phyloP scores from a whole-genome alignment of 2,329 filamentous ascomycete species.

The Cercospora berteroae region DNA sequence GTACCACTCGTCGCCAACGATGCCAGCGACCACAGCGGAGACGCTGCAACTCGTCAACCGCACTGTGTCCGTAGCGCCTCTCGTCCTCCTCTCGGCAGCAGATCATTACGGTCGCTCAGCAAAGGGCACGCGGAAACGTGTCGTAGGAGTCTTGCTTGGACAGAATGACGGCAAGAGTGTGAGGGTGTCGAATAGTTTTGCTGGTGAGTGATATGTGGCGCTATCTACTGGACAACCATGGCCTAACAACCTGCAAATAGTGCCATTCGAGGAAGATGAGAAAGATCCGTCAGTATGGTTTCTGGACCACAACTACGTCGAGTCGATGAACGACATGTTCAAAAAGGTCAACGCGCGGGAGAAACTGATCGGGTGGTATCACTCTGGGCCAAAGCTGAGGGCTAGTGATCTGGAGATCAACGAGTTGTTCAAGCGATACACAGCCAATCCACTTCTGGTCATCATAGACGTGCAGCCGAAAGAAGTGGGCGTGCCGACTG shows the following conservation, averaged over 20 bases:
- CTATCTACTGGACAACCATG: background rate
- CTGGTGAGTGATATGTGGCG: conserved; percentile 57
- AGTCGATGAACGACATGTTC: conserved; percentile 99
- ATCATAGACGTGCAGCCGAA: conserved; percentile 99
- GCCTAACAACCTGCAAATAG: conserved; percentile 48
- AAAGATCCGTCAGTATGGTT: conserved; percentile 99
- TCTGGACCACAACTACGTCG: conserved; percentile 98
- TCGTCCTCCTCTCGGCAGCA: conserved; percentile 95
- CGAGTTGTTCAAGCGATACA: conserved; percentile 99
- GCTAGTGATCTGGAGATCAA: conserved; percentile 98
- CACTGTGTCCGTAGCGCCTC: conserved; percentile 93
- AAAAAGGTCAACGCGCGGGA: conserved; percentile 99
- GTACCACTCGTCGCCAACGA: conserved; percentile 47
- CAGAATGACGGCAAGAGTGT: conserved; percentile 97
- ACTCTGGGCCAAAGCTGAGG: conserved; percentile 93
- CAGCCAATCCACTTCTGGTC: conserved; percentile 89
- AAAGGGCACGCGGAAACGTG: conserved; percentile 82
- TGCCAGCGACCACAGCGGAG: conserved; percentile 96
- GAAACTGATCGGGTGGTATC: conserved; percentile 99
- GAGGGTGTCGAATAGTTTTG: conserved; percentile 97
- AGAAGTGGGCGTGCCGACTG: conserved; percentile 94
- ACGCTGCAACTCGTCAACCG: conserved; percentile 90
- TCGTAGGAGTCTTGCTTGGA: conserved; percentile 90
- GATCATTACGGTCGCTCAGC: conserved; percentile 96
- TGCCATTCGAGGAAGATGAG: conserved; percentile 98